Base-by-base conservation (phyloP, 495 filamentous ascomycete genomes). In the Echria macrotheca region DNA sequence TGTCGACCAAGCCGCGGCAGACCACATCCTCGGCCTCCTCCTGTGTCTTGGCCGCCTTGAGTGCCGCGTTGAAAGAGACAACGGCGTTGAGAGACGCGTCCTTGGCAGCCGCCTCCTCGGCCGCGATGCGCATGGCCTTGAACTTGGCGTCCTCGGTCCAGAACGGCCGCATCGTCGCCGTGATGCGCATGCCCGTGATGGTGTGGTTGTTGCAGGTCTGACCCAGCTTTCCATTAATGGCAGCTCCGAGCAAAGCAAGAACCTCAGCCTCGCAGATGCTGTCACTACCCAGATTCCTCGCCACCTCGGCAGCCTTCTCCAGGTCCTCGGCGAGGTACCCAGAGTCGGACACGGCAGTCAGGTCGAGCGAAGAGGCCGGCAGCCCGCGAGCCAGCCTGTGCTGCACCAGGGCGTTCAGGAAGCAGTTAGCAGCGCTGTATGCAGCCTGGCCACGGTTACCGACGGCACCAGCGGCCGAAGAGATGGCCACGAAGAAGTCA, bases 401-500 rank as follows among this genome's bases (percentile, higher is more conserved):
- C 45, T 73, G 73, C 0, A 71, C 69, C 22, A 81, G 63, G 1
- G 71, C 71, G 51, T 81, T 78, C 5, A 82, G 68, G 65, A 79
- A 85, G 41, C 76, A 75, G 57, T 84, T 85, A 18, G 77, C 80
- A 1, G 82, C 80, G 14, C 78, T 73, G 58, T 86, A 86, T 6
- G 79, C 78, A 3, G 79, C 73, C 62, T 87, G 84, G 0, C 77
- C 77, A 39, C 71, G 60, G 61, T 75, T 79, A 1, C 84, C 84
- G 24, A 84, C 68, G 5, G 76, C 66, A 28, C 76, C 80, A 11
- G 79, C 69, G 5, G 81, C 67, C 3, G 84, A 87, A 4, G 80
- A 83, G 26, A 85, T 73, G 29, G 72, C 71, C 19, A 85, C 64
- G 63, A 86, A 86, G 69, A 87, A 87, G 57, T 86, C 84, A 0